Evolutionary conservation across 805 yeast species (phyloP).

Genomic region (Nakazawaea siamensis): DNA sequence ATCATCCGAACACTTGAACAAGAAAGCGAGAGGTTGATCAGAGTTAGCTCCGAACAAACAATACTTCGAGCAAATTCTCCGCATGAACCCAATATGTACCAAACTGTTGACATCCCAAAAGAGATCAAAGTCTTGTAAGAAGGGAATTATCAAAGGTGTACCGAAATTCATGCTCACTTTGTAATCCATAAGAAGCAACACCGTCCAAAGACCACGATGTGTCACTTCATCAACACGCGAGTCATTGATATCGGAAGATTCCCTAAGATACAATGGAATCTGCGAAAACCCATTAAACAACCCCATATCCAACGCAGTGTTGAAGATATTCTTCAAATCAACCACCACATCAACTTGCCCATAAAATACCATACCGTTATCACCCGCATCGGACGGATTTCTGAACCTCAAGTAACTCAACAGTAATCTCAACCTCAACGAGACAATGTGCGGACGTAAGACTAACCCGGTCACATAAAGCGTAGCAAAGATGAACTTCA

Average conservation of each 20-base stretch:
- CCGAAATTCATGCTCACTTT: background rate
- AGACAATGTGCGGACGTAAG: too few relatives aligned
- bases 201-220: conserved; percentile 5
- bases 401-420: too few relatives aligned
- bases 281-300: background rate
- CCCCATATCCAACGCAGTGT: conserved; percentile 2
- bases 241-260: background rate
- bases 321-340: background rate
- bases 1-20: too few relatives aligned
- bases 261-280: background rate
- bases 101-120: background rate
- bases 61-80: conserved; percentile 2
- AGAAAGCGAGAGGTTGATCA: too few relatives aligned
- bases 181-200: conserved; percentile 5
- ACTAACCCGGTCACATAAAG: too few relatives aligned
- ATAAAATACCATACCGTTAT: too few relatives aligned
- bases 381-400: too few relatives aligned
- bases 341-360: too few relatives aligned
- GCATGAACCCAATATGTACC: conserved; percentile 7
- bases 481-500: too few relatives aligned
- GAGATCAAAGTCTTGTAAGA: conserved; percentile 3
- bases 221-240: background rate
- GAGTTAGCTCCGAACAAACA: too few relatives aligned
- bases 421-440: too few relatives aligned
- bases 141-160: conserved; percentile 3